phyloP scores from a whole-genome alignment of 108 stramenopile species.

The Heterococcus sp. region DNA sequence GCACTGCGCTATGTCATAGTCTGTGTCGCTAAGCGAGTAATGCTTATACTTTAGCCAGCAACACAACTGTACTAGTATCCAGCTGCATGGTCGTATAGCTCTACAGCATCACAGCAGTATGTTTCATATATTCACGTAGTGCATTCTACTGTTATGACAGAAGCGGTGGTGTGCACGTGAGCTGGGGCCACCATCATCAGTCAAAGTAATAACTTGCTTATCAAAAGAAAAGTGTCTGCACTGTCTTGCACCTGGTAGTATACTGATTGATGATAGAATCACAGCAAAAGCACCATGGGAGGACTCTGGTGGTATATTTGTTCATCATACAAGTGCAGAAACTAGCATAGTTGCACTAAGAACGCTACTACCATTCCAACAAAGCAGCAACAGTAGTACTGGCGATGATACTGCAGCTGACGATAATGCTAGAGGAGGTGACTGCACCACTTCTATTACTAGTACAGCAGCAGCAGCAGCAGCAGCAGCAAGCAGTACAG shows the following conservation, averaged over 20 bases:
- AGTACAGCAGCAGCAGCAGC: too few relatives aligned
- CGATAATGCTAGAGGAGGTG: too few relatives aligned
- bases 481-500: too few relatives aligned
- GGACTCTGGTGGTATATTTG: conserved; percentile 17
- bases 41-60: not conserved
- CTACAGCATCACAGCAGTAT: not conserved
- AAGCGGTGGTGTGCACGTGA: conserved; percentile 21
- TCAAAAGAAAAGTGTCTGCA: conserved; percentile 23
- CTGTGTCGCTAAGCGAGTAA: not conserved
- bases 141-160: not conserved
- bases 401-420: too few relatives aligned
- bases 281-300: conserved; percentile 5
- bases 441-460: too few relatives aligned
- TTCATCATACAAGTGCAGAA: conserved; percentile 21
- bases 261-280: conserved; percentile 43
- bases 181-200: conserved; percentile 8
- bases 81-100: not conserved
- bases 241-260: conserved; percentile 7
- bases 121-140: not conserved
- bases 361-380: conserved; percentile 10
- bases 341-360: conserved; percentile 2
- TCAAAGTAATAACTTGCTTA: conserved; percentile 44
- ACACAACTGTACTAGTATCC: not conserved
- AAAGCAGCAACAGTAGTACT: too few relatives aligned
- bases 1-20: not conserved